Base-by-base conservation (phyloP, 331 rosid genomes). In the Malus hybrid region DNA sequence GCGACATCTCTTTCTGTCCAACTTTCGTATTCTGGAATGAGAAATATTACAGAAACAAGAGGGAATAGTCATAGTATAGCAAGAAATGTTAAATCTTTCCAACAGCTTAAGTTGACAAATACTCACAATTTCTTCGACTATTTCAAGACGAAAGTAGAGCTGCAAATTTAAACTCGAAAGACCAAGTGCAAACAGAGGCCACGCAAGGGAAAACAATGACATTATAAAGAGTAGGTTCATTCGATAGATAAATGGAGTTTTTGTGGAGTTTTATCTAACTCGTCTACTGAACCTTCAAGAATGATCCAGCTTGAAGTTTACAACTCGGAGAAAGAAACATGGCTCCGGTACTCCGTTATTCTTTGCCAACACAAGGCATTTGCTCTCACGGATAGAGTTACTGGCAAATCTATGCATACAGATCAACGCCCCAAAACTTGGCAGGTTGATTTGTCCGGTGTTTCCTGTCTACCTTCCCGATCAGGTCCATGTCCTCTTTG, bases 361-460 rank as follows among this genome's bases (percentile, higher is more conserved):
- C 39, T 36, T 72, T 59, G 67, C 39, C 31, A 72, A 44, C 42
- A 72, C 39, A 22, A 39, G 68, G 39, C 39, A 39, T 60, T 50
- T 72, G 29, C 42, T 36, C 15, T n/a, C 54, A 13, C 36, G 55
- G 55, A 16, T 48, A 5, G 19, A 48, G 55, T 15, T 48, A 48
- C 8, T 0, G 19, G 2, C 9, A 36, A 24, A 56, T 33, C 46
- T 84, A 93, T 2, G 96, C 97, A 82, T 46, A 93, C 57, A 91
- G 84, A 82, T 93, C 90, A 46, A 93, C 75, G 70, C 91, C 93
- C 90, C 90, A 87, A 75, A 82, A 84, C 82, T 57, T 80, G 50
- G 88, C 88, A 0, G 88, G 88, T 44, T 80, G 85, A n/a, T 87
- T 87, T 42, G 85, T 87, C 71, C 88, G 70, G 27, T 27, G 76